phyloP scores from a whole-genome alignment of 2,329 filamentous ascomycete species.

The Alternaria gaisen region DNA sequence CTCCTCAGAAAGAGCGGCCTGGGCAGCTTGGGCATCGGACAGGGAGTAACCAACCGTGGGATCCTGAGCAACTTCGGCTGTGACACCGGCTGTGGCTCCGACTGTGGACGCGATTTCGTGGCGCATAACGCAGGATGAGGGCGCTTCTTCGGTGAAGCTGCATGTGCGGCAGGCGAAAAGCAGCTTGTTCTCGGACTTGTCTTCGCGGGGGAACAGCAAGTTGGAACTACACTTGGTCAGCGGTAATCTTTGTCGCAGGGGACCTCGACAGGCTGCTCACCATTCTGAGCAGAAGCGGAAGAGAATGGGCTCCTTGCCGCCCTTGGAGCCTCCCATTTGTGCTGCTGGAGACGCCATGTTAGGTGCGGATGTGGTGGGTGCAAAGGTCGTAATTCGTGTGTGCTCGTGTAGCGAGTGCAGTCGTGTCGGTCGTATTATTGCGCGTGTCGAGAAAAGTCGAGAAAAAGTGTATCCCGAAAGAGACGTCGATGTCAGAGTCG shows the following conservation, averaged over 20 bases:
- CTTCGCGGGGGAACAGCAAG: constrained; percentile 97
- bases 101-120: constrained; percentile 91
- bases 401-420: neutral
- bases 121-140: constrained; percentile 91
- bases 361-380: neutral
- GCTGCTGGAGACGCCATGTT: constrained; percentile 50
- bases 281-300: constrained; percentile 99
- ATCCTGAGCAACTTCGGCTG: constrained; percentile 95
- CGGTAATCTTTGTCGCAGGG: neutral
- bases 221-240: constrained; percentile 72
- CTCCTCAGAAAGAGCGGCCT: constrained; percentile 37
- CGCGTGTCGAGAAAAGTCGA: neutral
- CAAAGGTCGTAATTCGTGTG: neutral
- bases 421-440: neutral
- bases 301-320: constrained; percentile 75
- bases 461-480: neutral
- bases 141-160: constrained; percentile 86
- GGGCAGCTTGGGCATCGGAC: constrained; percentile 41
- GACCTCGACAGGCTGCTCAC: constrained; percentile 53
- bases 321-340: constrained; percentile 52
- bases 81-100: constrained; percentile 95
- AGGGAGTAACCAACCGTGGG: constrained; percentile 85
- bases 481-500: neutral
- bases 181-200: constrained; percentile 81
- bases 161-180: constrained; percentile 97